Conservation (phyloP, 148 eudicot genomes). For the Chenopodium berlandieri region DNA sequence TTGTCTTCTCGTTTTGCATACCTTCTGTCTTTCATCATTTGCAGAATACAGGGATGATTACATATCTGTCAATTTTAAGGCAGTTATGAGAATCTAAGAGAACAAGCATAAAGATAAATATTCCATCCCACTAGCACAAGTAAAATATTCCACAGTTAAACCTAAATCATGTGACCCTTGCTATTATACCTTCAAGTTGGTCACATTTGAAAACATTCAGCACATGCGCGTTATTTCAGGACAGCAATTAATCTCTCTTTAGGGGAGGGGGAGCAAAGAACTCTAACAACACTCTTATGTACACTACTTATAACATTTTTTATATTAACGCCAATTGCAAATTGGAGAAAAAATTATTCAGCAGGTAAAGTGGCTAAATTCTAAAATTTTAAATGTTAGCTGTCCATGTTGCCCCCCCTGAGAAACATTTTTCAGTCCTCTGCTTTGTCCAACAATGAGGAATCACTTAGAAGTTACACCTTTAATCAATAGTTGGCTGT, state of each 20-base stretch:
- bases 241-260: neutral
- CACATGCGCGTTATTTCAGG: neutral
- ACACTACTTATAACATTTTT: neutral
- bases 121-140: neutral
- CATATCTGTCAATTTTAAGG: slow-evolving; percentile 57
- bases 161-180: neutral
- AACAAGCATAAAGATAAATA: neutral
- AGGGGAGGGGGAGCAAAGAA: neutral
- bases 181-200: neutral
- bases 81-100: slow-evolving; percentile 8
- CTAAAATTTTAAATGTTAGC: neutral
- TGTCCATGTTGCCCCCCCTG: neutral
- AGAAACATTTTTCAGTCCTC: neutral
- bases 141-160: neutral
- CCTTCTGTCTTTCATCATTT: slow-evolving; percentile 70
- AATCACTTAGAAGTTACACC: neutral
- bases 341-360: neutral
- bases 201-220: neutral
- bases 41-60: slow-evolving; percentile 95
- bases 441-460: neutral
- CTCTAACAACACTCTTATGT: neutral
- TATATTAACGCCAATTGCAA: too few relatives aligned
- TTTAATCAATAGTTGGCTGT: neutral
- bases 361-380: neutral
- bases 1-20: slow-evolving; percentile 52